Conservation (phyloP, 139 green algal species). For the Chlamydomonas sp. region DNA sequence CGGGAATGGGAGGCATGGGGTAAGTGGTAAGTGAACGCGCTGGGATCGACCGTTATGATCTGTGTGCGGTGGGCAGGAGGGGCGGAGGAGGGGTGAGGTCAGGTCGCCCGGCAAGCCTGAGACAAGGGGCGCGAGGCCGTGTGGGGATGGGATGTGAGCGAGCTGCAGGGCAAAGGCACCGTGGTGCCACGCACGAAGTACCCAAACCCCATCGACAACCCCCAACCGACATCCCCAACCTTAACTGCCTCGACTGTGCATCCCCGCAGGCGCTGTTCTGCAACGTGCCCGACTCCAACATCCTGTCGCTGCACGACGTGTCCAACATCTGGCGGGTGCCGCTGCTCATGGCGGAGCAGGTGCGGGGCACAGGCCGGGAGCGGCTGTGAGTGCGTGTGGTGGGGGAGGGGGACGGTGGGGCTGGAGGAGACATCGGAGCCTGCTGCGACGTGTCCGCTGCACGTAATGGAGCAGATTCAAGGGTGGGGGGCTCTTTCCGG, state of each 20-base stretch:
- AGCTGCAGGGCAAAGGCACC: background rate
- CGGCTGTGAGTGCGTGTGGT: background rate
- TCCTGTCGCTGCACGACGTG: slow-evolving; percentile 97
- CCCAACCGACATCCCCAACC: background rate
- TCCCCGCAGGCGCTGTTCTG: slow-evolving; percentile 90
- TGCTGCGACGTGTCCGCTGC: background rate
- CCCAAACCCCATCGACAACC: background rate
- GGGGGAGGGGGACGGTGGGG: background rate
- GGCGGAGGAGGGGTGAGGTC: too few relatives aligned
- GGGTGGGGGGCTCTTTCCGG: too few relatives aligned
- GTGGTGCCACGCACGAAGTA: background rate
- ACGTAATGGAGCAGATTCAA: background rate
- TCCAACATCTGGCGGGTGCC: slow-evolving; percentile 99
- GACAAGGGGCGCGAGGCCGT: too few relatives aligned
- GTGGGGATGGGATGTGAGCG: too few relatives aligned
- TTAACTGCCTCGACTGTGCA: background rate
- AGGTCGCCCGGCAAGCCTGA: too few relatives aligned
- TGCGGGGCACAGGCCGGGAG: background rate
- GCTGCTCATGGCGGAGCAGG: slow-evolving; percentile 77
- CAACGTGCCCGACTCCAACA: slow-evolving; percentile 85
- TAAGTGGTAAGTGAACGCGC: too few relatives aligned
- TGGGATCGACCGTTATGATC: too few relatives aligned
- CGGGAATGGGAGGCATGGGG: too few relatives aligned
- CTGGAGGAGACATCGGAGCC: background rate
- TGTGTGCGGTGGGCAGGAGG: too few relatives aligned